phyloP scores from a whole-genome alignment of 1,284 basidiomycete genomes.

The Marasmius tenuissimus region DNA sequence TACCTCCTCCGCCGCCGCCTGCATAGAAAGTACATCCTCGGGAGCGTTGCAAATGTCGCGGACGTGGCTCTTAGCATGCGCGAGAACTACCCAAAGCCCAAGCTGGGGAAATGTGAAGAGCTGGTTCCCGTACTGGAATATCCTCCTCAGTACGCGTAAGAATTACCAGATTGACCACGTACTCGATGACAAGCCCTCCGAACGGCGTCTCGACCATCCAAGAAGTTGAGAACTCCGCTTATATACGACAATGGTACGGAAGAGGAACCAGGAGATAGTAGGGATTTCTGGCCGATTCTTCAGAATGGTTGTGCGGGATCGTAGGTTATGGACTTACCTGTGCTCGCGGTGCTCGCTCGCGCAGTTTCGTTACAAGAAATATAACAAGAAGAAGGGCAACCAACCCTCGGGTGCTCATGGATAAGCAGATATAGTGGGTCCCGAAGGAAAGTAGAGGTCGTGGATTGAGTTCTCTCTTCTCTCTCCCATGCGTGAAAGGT shows the following conservation, averaged over 20 bases:
- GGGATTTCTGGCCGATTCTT: constrained; percentile 7
- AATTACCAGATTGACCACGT: neutral
- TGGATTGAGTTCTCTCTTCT: too few species aligned
- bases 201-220: constrained; percentile 11
- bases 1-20: constrained; percentile 26
- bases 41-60: constrained; percentile 29
- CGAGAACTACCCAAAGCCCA: constrained; percentile 27
- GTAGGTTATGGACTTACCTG: neutral
- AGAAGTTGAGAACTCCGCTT: constrained; percentile 8
- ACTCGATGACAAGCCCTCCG: constrained; percentile 6
- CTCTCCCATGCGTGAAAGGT: too few species aligned
- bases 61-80: constrained; percentile 21
- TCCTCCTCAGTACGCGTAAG: neutral
- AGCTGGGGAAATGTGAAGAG: constrained; percentile 17
- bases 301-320: neutral
- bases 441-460: neutral
- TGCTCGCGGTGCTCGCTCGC: neutral
- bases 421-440: neutral
- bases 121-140: constrained; percentile 10
- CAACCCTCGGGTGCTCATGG: neutral
- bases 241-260: constrained; percentile 10
- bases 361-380: neutral
- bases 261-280: constrained; percentile 12
- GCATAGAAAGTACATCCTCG: constrained; percentile 28
- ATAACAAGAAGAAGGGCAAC: neutral